A percentile compares a stretch with the other conserved stretches of the same genome.
Evolutionary conservation across 805 yeast species (phyloP).

Genomic region (Metschnikowia anglica): DNA sequence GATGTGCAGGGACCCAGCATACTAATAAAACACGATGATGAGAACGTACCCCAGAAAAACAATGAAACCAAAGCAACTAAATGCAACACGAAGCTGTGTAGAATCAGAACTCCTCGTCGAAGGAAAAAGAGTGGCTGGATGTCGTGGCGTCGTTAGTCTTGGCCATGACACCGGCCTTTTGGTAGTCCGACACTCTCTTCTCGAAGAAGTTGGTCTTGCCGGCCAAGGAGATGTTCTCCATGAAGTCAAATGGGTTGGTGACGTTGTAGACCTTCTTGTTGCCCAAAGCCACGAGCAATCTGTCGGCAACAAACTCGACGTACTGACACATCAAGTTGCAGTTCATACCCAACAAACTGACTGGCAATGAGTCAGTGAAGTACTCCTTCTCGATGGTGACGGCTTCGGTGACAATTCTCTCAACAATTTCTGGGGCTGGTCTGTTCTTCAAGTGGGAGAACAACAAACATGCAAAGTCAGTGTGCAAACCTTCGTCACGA

Average conservation of each 20-base stretch:
- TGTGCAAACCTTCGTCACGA: slow-evolving; percentile 98
- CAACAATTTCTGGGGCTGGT: slow-evolving; percentile 76
- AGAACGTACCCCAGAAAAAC: slow-evolving; percentile 5
- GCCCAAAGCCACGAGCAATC: slow-evolving; percentile 88
- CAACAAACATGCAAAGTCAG: slow-evolving; percentile 95
- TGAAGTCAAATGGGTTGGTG: slow-evolving; percentile 94
- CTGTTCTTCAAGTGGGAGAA: slow-evolving; percentile 91
- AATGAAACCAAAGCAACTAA: slow-evolving; percentile 3
- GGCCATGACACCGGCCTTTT: slow-evolving; percentile 99
- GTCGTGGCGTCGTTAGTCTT: slow-evolving; percentile 50
- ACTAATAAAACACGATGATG: slow-evolving; percentile 11
- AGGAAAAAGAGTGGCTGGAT: slow-evolving; percentile 60
- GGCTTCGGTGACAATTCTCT: slow-evolving; percentile 89
- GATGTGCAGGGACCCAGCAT: slow-evolving; percentile 18
- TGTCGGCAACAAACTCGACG: slow-evolving; percentile 96
- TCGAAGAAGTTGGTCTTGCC: slow-evolving; percentile 99
- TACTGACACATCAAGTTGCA: slow-evolving; percentile 92
- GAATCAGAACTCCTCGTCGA: slow-evolving; percentile 90
- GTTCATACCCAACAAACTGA: slow-evolving; percentile 93
- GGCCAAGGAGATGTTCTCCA: slow-evolving; percentile 97
- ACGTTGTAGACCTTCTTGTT: slow-evolving; percentile 85
- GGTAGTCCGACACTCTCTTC: slow-evolving; percentile 98
- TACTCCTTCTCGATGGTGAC: slow-evolving; percentile 82
- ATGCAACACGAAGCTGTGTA: slow-evolving; percentile 2
- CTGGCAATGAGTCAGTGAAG: slow-evolving; percentile 81